Percentiles rank a stretch among this genome's conserved stretches.
phyloP scores from a whole-genome alignment of 2,329 filamentous ascomycete species.

The Cordyceps militaris region DNA sequence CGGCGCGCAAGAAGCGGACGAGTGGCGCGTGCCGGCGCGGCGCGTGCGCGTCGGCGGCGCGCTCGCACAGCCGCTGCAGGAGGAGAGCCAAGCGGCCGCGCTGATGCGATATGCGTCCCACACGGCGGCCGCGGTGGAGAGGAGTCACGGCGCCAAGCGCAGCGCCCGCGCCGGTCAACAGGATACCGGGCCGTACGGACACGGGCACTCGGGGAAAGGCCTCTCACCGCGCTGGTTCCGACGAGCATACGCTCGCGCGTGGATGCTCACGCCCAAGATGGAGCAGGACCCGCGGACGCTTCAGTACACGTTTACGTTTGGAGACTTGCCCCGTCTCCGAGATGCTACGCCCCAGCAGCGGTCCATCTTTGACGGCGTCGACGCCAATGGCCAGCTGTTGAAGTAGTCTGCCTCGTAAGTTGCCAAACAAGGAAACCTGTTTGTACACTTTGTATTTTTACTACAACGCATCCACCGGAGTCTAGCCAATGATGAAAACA shows the following conservation, averaged over 20 bases:
- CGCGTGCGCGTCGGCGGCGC: not conserved
- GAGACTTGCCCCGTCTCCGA: constrained; percentile 24
- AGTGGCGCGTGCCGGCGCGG: constrained; percentile 31
- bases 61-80: not conserved
- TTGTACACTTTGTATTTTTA: constrained; percentile 7
- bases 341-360: constrained; percentile 28
- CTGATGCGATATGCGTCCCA: constrained; percentile 3
- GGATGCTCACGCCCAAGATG: constrained; percentile 39
- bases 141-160: not conserved
- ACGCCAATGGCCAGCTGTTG: constrained; percentile 21
- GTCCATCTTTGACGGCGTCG: constrained; percentile 43
- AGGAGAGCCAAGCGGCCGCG: not conserved
- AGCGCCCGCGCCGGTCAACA: constrained; percentile 30
- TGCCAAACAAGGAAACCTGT: too few relatives aligned
- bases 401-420: not conserved
- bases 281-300: constrained; percentile 25
- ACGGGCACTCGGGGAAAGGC: constrained; percentile 24
- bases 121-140: constrained; percentile 2
- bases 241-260: constrained; percentile 40
- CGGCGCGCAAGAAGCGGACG: constrained; percentile 30
- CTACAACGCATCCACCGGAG: not conserved
- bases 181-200: constrained; percentile 32
- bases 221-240: constrained; percentile 36
- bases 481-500: not conserved
- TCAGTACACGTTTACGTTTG: constrained; percentile 40